Conservation (phyloP, 75 land plant genomes). For the Chamaecyparis obtusa region DNA sequence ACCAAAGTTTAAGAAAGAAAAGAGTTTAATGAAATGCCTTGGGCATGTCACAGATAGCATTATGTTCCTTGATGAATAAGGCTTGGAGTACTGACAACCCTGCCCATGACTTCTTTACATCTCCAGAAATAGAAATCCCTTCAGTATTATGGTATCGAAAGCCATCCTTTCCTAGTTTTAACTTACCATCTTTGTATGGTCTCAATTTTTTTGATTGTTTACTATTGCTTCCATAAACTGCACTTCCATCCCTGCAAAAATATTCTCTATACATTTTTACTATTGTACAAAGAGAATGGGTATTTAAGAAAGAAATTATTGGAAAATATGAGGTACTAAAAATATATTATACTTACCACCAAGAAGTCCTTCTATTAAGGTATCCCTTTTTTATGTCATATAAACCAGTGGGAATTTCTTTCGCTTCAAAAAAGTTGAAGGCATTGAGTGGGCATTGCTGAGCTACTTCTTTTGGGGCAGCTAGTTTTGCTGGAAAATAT, state of each 20-base stretch:
- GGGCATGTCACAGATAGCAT: constrained; percentile 56
- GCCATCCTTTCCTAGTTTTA: constrained; percentile 42
- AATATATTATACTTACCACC: constrained; percentile 43
- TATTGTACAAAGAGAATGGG: too few species aligned
- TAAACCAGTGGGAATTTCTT: constrained; percentile 21
- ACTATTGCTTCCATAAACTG: constrained; percentile 52
- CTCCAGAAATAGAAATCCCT: constrained; percentile 54
- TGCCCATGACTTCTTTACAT: constrained; percentile 61
- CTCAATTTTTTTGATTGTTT: constrained; percentile 33
- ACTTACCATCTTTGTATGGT: constrained; percentile 57
- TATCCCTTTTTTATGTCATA: constrained; percentile 29
- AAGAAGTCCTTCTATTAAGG: constrained; percentile 54
- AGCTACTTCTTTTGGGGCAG: constrained; percentile 32
- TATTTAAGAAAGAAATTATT: too few species aligned
- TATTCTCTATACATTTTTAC: not conserved
- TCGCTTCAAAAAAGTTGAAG: constrained; percentile 42
- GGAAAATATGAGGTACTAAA: too few species aligned
- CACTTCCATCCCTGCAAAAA: constrained; percentile 73
- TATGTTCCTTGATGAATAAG: constrained; percentile 47
- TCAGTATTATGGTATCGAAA: constrained; percentile 38
- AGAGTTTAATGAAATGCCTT: constrained; percentile 26
- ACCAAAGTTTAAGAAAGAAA: not conserved
- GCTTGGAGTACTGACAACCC: constrained; percentile 59
- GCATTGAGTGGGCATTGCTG: constrained; percentile 47
- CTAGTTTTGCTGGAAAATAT: constrained; percentile 28